Conservation (phyloP, 176 grass and related monocot genomes). For the Musa schizocarpa region DNA sequence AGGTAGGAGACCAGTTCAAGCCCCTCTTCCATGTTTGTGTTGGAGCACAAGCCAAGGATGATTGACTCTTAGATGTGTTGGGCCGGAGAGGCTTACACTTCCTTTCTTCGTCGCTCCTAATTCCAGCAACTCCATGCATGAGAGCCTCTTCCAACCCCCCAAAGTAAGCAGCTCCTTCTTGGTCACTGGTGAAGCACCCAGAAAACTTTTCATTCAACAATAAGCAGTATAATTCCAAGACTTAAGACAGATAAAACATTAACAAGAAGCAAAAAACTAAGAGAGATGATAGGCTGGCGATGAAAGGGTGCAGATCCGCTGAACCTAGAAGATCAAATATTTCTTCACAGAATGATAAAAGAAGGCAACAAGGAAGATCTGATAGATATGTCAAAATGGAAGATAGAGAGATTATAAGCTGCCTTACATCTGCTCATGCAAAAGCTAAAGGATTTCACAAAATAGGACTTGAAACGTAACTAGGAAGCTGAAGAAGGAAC, state of each 20-base stretch:
- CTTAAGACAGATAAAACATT: neutral
- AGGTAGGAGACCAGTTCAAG: neutral
- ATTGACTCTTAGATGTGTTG: neutral
- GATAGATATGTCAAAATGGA: no score
- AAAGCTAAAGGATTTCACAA: no score
- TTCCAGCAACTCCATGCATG: constrained; percentile 16
- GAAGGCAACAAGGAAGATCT: neutral
- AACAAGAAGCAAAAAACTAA: neutral
- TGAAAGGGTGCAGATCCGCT: no score
- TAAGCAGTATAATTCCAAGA: neutral
- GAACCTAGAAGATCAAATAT: no score
- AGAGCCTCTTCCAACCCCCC: constrained; percentile 14
- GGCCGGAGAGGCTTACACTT: constrained; percentile 5
- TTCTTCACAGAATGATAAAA: neutral
- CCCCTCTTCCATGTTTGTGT: neutral
- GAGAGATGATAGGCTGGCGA: no score
- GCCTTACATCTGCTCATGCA: no score
- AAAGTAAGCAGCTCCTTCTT: constrained; percentile 18
- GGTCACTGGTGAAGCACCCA: neutral
- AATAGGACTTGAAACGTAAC: no score
- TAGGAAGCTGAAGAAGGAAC: neutral
- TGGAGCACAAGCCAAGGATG: neutral
- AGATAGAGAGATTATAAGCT: no score
- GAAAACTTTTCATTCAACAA: neutral
- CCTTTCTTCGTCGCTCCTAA: constrained; percentile 3